These are phyloP conservation scores for Daucus carota DNA, from an alignment of 129 eudicot genomes.

Conservation along the genomic window DNA sequence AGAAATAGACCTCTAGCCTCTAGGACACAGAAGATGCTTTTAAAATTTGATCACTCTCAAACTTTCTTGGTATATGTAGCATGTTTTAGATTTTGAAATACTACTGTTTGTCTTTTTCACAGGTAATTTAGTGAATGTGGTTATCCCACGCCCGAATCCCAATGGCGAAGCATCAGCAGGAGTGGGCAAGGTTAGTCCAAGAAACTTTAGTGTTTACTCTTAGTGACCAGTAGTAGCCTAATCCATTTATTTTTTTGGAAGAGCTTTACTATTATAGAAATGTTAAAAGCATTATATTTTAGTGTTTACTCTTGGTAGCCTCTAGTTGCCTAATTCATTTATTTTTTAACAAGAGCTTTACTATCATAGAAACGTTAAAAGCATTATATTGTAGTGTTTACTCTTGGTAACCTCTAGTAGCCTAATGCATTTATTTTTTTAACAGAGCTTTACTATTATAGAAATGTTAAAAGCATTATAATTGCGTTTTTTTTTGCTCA, in stretches of 20 bases:
- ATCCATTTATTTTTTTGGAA: neutral
- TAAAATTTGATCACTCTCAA: constrained; percentile 12
- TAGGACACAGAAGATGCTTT: constrained; percentile 30
- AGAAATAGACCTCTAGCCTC: constrained; percentile 32
- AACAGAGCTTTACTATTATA: neutral
- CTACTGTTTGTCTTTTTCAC: constrained; percentile 16
- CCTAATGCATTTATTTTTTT: neutral
- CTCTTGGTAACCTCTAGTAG: neutral
- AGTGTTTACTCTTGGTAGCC: too few species aligned
- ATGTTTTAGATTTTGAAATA: constrained; percentile 6
- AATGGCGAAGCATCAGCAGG: constrained; percentile 77
- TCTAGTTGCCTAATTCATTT: too few species aligned
- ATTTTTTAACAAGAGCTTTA: too few species aligned
- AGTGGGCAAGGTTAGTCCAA: constrained; percentile 80
- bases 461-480: neutral
- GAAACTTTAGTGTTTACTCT: neutral
- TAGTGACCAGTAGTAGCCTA: neutral
- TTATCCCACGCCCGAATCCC: constrained; percentile 82
- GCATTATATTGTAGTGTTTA: too few species aligned
- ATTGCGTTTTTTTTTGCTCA: neutral
- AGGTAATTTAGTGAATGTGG: constrained; percentile 70
- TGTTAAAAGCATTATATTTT: neutral
- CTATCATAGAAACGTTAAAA: too few species aligned
- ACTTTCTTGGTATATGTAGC: neutral
- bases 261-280: neutral